phyloP scores from a whole-genome alignment of 805 yeast genomes.

The Wickerhamomyces ciferrii region DNA sequence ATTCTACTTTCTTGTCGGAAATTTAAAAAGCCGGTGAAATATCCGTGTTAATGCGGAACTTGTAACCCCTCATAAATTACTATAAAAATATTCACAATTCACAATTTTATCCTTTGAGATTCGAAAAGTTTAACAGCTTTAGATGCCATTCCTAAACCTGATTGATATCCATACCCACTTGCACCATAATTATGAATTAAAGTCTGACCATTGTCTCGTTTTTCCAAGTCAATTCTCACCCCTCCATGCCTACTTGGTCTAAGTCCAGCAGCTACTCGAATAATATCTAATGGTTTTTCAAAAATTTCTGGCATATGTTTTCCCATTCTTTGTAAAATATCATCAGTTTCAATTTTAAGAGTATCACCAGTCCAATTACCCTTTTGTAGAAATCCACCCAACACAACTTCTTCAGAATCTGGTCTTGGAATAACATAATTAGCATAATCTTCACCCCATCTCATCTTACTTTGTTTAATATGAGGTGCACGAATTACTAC shows the following conservation, averaged over 20 bases:
- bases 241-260: slow-evolving; percentile 80
- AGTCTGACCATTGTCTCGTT: slow-evolving; percentile 30
- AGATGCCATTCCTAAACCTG: slow-evolving; percentile 57
- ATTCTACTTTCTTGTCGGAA: too few relatives aligned
- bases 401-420: slow-evolving; percentile 56
- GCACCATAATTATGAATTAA: slow-evolving; percentile 73
- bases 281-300: slow-evolving; percentile 27
- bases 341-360: slow-evolving; percentile 49
- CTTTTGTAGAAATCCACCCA: slow-evolving; percentile 72
- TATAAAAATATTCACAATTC: too few relatives aligned
- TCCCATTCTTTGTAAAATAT: slow-evolving; percentile 56
- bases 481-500: slow-evolving; percentile 70
- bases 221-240: slow-evolving; percentile 58
- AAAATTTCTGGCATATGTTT: slow-evolving; percentile 45
- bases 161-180: slow-evolving; percentile 61
- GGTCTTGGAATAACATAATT: slow-evolving; percentile 76
- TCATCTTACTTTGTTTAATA: slow-evolving; percentile 41
- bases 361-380: slow-evolving; percentile 61
- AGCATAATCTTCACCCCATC: slow-evolving; percentile 57
- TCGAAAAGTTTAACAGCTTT: slow-evolving; percentile 33
- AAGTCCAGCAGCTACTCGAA: slow-evolving; percentile 67
- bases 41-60: too few relatives aligned
- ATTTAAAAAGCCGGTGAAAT: too few relatives aligned
- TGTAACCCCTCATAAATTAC: slow-evolving; percentile 24
- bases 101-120: background rate